Conservation (phyloP, 495 filamentous ascomycete genomes). For the Thermothielavioides terrestris region DNA sequence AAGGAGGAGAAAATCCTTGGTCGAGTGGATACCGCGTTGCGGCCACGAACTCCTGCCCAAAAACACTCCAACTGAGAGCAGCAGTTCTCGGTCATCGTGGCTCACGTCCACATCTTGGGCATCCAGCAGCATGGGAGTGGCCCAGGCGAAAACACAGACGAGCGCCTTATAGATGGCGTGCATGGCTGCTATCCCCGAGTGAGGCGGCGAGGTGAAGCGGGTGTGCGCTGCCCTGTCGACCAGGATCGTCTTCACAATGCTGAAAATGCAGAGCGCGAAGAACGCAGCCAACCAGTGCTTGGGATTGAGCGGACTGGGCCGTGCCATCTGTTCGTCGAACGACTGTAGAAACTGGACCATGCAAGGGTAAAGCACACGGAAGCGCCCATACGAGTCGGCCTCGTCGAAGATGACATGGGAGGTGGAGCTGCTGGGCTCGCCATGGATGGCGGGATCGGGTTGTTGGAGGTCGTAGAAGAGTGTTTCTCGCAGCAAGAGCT, state of each 20-base stretch:
- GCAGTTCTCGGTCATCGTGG: slow-evolving; percentile 29
- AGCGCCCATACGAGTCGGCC: slow-evolving; percentile 36
- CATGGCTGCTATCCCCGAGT: slow-evolving; percentile 30
- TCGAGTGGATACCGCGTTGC: slow-evolving; percentile 33
- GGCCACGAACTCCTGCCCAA: slow-evolving; percentile 36
- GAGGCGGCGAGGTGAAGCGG: slow-evolving; percentile 24
- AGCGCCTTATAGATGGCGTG: slow-evolving; percentile 41
- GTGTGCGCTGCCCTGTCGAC: slow-evolving; percentile 35
- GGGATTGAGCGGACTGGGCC: slow-evolving; percentile 27
- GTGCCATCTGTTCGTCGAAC: slow-evolving; percentile 35
- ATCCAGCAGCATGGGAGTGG: slow-evolving; percentile 37
- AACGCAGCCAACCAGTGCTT: slow-evolving; percentile 41
- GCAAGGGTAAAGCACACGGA: slow-evolving; percentile 38
- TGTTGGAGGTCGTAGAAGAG: slow-evolving; percentile 44
- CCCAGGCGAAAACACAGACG: slow-evolving; percentile 35
- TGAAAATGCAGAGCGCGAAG: slow-evolving; percentile 43
- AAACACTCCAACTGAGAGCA: slow-evolving; percentile 23
- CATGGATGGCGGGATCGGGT: slow-evolving; percentile 37
- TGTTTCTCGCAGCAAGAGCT: slow-evolving; percentile 40
- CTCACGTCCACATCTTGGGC: slow-evolving; percentile 26
- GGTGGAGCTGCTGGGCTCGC: slow-evolving; percentile 31
- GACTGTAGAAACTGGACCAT: slow-evolving; percentile 41
- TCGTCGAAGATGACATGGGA: slow-evolving; percentile 32
- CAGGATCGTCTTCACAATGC: slow-evolving; percentile 39
- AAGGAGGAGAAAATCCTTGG: slow-evolving; percentile 36